Percentiles rank a stretch among this genome's conserved stretches.
These are phyloP conservation scores for Aspergillus asperescens DNA, from an alignment of 495 filamentous ascomycete genomes.

Conservation along the genomic window DNA sequence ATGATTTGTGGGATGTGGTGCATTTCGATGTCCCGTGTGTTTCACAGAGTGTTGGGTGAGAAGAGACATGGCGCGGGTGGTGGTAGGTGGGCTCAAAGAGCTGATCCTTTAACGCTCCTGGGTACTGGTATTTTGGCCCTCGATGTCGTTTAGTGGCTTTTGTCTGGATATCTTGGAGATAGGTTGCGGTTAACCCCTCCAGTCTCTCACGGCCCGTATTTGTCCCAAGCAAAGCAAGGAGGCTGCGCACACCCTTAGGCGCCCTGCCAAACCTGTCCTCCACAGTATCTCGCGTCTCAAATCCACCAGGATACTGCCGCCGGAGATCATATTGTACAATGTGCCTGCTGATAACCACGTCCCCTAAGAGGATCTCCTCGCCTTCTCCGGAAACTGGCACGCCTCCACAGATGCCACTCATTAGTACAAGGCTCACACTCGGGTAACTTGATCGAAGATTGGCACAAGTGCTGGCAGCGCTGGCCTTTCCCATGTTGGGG, in stretches of 20 bases:
- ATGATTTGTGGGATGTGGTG: background rate
- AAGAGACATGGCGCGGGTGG: conserved; percentile 13
- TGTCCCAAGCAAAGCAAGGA: conserved; percentile 13
- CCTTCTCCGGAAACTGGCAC: conserved; percentile 13
- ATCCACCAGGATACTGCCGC: conserved; percentile 21
- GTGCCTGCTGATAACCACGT: conserved; percentile 38
- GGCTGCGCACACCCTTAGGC: conserved; percentile 22
- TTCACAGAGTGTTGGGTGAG: background rate
- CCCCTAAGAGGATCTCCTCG: conserved; percentile 32
- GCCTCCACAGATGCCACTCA: conserved; percentile 27
- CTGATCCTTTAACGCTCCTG: conserved; percentile 2
- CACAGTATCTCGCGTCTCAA: conserved; percentile 17
- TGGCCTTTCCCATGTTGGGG: conserved; percentile 24
- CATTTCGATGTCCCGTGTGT: background rate
- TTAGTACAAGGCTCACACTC: conserved; percentile 12
- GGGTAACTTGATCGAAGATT: conserved; percentile 26
- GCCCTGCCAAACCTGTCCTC: conserved; percentile 23
- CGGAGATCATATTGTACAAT: conserved; percentile 34
- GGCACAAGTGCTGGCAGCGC: conserved; percentile 21
- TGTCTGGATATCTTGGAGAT: background rate
- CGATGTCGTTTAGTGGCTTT: background rate
- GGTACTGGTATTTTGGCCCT: background rate
- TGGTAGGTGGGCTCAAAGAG: conserved; percentile 18
- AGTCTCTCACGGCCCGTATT: background rate
- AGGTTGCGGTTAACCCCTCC: background rate